phyloP scores from a whole-genome alignment of 169 alveolate species.

The Plasmodium gonderi region DNA sequence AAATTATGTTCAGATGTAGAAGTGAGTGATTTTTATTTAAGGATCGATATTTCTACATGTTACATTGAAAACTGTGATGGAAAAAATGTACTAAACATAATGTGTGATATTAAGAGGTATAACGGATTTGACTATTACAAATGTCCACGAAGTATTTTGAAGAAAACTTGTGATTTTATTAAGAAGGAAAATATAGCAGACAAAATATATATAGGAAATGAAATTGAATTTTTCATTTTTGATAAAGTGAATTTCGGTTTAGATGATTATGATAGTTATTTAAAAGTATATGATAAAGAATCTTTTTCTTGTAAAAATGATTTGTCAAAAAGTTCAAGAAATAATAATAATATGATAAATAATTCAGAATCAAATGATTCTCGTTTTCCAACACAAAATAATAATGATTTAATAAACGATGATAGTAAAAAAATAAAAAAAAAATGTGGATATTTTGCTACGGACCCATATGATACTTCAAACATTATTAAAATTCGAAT shows the following conservation, averaged over 20 bases:
- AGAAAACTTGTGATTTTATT: conserved; percentile 37
- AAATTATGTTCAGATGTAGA: conserved; percentile 75
- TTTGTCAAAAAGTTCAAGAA: conserved; percentile 68
- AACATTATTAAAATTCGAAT: conserved; percentile 78
- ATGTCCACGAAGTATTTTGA: conserved; percentile 78
- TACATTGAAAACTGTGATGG: conserved; percentile 76
- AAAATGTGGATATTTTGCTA: conserved; percentile 82
- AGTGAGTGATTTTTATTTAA: conserved; percentile 76
- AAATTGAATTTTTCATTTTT: conserved; percentile 85
- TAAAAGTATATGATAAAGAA: conserved; percentile 73
- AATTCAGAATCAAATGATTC: background rate
- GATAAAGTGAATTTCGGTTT: conserved; percentile 78
- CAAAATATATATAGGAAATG: conserved; percentile 83
- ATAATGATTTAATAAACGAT: conserved; percentile 9
- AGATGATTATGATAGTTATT: conserved; percentile 75
- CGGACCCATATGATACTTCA: conserved; percentile 81
- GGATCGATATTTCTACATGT: conserved; percentile 76
- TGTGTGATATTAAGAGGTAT: conserved; percentile 70
- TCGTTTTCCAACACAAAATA: background rate
- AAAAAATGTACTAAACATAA: conserved; percentile 71
- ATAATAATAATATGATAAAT: conserved; percentile 66
- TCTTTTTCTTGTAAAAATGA: conserved; percentile 58
- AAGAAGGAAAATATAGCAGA: conserved; percentile 55
- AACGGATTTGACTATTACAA: conserved; percentile 62
- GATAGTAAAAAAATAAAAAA: conserved; percentile 60